Conservation (phyloP, 1,139 yeast species). For the Sugiyamaella sp. region DNA sequence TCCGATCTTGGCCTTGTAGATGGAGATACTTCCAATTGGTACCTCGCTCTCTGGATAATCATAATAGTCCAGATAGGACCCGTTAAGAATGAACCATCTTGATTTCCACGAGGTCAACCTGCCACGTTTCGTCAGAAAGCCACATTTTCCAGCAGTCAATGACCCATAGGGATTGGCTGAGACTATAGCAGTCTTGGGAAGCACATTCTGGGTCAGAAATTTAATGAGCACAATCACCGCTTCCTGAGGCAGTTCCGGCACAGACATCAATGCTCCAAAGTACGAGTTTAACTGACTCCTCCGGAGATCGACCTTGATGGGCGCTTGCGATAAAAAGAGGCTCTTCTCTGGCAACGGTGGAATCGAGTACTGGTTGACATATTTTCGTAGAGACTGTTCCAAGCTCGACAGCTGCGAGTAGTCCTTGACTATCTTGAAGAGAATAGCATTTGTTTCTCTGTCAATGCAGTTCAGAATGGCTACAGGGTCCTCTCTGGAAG, state of each 20-base stretch:
- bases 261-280: constrained; percentile 57
- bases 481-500: constrained; percentile 54
- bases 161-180: constrained; percentile 16
- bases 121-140: constrained; percentile 66
- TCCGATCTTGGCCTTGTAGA: constrained; percentile 66
- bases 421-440: constrained; percentile 72
- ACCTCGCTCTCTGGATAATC: constrained; percentile 63
- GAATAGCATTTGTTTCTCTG: constrained; percentile 59
- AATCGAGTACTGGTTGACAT: constrained; percentile 49
- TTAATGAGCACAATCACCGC: constrained; percentile 60
- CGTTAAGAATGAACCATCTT: constrained; percentile 73
- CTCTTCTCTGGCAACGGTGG: constrained; percentile 66
- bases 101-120: constrained; percentile 72
- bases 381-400: constrained; percentile 58
- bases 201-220: constrained; percentile 69
- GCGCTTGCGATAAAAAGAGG: constrained; percentile 60
- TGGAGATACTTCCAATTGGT: constrained; percentile 55
- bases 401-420: constrained; percentile 57
- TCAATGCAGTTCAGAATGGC: constrained; percentile 67
- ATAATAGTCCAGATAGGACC: constrained; percentile 60
- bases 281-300: constrained; percentile 59
- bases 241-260: constrained; percentile 60
- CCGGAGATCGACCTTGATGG: constrained; percentile 66
- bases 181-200: constrained; percentile 52
- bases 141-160: constrained; percentile 52